phyloP scores from a whole-genome alignment of 805 yeast species.

The Saccharomycopsis olivae region DNA sequence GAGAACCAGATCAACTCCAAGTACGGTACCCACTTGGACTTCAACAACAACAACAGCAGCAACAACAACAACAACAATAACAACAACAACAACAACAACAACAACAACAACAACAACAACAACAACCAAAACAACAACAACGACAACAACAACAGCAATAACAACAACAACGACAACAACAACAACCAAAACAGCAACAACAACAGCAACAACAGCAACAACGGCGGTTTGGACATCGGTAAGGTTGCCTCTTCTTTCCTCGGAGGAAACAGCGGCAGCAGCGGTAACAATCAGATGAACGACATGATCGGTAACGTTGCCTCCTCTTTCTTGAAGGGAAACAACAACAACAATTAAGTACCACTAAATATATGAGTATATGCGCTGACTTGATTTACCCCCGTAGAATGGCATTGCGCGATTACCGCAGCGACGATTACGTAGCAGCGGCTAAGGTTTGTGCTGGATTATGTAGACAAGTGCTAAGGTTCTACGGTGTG shows the following conservation, averaged over 20 bases:
- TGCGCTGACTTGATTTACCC: too few species aligned
- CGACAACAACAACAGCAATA: constrained; percentile 5
- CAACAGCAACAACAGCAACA: constrained; percentile 3
- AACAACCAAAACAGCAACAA: neutral
- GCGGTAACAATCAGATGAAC: neutral
- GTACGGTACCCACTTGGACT: constrained; percentile 12
- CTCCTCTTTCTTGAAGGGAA: too few species aligned
- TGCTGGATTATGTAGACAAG: too few species aligned
- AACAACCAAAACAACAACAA: constrained; percentile 2
- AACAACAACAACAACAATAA: constrained; percentile 9
- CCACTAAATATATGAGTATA: too few species aligned
- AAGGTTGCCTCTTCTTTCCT: neutral
- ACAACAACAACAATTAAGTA: too few species aligned
- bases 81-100: constrained; percentile 5
- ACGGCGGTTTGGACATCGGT: neutral
- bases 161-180: constrained; percentile 9
- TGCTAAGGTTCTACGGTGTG: too few species aligned
- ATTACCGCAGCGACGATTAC: too few species aligned
- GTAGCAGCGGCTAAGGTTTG: too few species aligned
- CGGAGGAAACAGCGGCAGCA: neutral
- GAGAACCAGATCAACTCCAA: constrained; percentile 17
- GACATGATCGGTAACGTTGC: too few species aligned
- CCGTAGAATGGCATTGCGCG: too few species aligned
- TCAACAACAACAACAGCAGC: constrained; percentile 5
- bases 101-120: constrained; percentile 1